A percentile compares a stretch with the other conserved stretches of the same genome.
Evolutionary conservation across 2,329 filamentous ascomycete species (phyloP).

Genomic region (Orbilia quercus): DNA sequence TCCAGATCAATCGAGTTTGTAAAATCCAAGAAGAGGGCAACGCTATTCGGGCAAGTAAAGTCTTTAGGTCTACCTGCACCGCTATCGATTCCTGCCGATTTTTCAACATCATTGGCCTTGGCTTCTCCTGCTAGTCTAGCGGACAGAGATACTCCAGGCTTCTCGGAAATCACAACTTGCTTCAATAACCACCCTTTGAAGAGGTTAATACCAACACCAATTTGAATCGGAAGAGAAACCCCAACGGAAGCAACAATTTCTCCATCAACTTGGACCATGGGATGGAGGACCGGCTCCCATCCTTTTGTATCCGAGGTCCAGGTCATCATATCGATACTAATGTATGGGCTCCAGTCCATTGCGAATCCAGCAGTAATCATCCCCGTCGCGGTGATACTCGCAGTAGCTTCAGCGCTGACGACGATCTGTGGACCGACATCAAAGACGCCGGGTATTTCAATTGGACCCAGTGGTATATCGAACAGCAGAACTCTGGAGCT

Average conservation of each 20-base stretch:
- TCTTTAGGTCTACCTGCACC: conserved; percentile 21
- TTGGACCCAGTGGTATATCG: conserved; percentile 40
- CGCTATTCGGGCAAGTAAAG: conserved; percentile 39
- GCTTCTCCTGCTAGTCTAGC: conserved; percentile 23
- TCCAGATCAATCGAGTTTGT: conserved; percentile 37
- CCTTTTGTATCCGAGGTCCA: conserved; percentile 37
- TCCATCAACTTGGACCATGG: conserved; percentile 40
- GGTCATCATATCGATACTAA: conserved; percentile 42
- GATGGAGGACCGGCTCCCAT: conserved; percentile 39
- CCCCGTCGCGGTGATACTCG: conserved; percentile 27
- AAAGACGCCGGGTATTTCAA: conserved; percentile 32
- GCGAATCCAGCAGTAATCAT: conserved; percentile 47
- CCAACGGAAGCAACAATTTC: conserved; percentile 39
- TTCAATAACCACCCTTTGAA: conserved; percentile 44
- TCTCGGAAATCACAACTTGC: conserved; percentile 31
- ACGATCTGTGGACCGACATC: conserved; percentile 44
- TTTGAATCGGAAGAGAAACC: conserved; percentile 23
- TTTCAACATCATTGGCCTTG: conserved; percentile 13
- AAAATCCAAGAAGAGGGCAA: conserved; percentile 46
- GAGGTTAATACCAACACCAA: conserved; percentile 42
- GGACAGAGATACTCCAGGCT: conserved; percentile 24
- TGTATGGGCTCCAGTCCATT: conserved; percentile 48
- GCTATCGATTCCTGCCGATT: conserved; percentile 21
- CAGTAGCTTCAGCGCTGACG: conserved; percentile 33
- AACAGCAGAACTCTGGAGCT: conserved; percentile 29